Base-by-base conservation (phyloP, 805 yeast species). In the Huiozyma sinensis region DNA sequence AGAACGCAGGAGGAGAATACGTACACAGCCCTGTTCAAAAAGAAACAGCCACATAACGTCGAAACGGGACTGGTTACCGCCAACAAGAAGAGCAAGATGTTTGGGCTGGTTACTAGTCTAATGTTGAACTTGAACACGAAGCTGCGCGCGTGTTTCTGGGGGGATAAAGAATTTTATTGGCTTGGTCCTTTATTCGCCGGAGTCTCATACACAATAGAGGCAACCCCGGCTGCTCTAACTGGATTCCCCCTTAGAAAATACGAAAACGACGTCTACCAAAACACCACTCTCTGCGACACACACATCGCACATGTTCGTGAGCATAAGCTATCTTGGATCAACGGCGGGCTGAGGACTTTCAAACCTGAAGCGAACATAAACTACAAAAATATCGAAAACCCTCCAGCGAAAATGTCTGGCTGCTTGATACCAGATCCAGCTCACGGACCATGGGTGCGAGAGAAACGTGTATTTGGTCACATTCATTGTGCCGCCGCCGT, bases 121-220 rank as follows among this genome's bases (percentile, higher is more conserved):
- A 33, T 40, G 31, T 6, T 40, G 10, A 33, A 28, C n/a, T 24
- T 40, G 27, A 33, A 34, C 28, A 6, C 36, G 6, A 8, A n/a
- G 6, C 27, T 33, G 11, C 7, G 33, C 11, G 32, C 6, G 12
- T 33, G 42, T 40, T n/a, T 10, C 5, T 28, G 13, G 11, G 38
- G 42, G n/a, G 42, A 40, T 40, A 40, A 40, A 33, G 42, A 40
- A 34, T 17, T 10, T 27, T 33, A 11, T 12, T 40, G 42, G 42
- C 11, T 40, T 17, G 42, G 42, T 5, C 29, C 12, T 2, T 40
- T 40, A 34, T 40, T 33, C 35, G 31, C 37, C 7, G 42, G 42
- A 11, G 11, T 11, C 3, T 6, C 27, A 6, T 40, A 33, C 28
- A 28, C 28, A 28, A 17, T 33, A 17, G 42, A 40, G 13, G 38